A percentile compares a stretch with the other conserved stretches of the same genome.
Conservation (phyloP, 768 basidiomycete genomes). For the Termitomyces sp. region DNA sequence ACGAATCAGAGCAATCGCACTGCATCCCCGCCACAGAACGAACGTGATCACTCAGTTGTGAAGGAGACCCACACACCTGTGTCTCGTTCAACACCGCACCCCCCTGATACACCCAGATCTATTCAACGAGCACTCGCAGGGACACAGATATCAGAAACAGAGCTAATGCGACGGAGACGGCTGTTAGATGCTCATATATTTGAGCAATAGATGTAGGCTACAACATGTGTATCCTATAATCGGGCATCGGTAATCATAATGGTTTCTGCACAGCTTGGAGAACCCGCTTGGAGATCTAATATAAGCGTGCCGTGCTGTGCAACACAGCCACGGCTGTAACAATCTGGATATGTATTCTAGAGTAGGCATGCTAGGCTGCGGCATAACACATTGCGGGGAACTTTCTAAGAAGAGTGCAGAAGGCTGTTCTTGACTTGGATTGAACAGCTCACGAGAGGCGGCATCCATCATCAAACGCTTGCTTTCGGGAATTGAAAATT, state of each 20-base stretch:
- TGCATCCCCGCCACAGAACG: conserved; percentile 2
- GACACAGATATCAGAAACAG: conserved; percentile 70
- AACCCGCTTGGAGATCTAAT: conserved; percentile 20
- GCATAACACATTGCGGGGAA: not conserved
- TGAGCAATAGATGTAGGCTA: conserved; percentile 24
- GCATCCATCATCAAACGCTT: conserved; percentile 12
- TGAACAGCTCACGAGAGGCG: not conserved
- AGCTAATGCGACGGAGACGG: conserved; percentile 73
- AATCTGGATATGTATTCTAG: not conserved
- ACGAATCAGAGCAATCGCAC: conserved; percentile 6
- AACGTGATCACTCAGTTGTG: not conserved
- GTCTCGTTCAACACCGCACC: conserved; percentile 10
- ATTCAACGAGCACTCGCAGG: conserved; percentile 41
- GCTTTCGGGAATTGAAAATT: conserved; percentile 20
- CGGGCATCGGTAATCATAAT: conserved; percentile 15
- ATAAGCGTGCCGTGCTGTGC: conserved; percentile 31
- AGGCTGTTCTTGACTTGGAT: conserved; percentile 9
- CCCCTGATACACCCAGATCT: conserved; percentile 18
- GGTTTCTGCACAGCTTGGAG: conserved; percentile 26
- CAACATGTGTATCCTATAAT: conserved; percentile 1
- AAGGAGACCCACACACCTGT: conserved; percentile 4
- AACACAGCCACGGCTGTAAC: conserved; percentile 30
- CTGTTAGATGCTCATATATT: conserved; percentile 71
- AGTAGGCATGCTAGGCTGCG: not conserved
- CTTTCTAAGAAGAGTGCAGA: not conserved